Base-by-base conservation (phyloP, 306 rosid genomes). In the Vigna mungo region DNA sequence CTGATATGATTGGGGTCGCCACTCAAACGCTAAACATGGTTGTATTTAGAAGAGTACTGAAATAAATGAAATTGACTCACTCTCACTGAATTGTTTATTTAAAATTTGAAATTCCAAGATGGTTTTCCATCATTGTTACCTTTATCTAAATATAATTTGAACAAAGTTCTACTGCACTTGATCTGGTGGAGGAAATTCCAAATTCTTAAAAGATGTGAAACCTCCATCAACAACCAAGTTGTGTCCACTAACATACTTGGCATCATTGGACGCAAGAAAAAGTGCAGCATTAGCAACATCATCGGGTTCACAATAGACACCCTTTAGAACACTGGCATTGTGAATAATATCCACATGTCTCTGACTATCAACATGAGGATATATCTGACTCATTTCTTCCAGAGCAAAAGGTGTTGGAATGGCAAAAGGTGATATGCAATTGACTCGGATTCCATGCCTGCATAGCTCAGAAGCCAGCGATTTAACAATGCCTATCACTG, bases 221-320 rank as follows among this genome's bases (percentile, higher is more conserved):
- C 92, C 97, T 23, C 98, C 98, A 85, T 95, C 97, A 34, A 92
- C 91, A 74, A 95, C 90, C 82, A 95, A 81, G 81, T 89, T 90
- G 70, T 87, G 98, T 1, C 96, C 98, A 76, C 78, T 92, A 41
- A 92, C 88, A 75, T 90, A 95, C 76, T 86, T 90, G 43, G 97
- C 93, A 54, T 95, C 86, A 80, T 88, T 90, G 11, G 97, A 89
- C 11, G 84, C 98, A 80, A 92, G 92, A 82, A 68, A 95, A 49
- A 95, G 85, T 17, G 97, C 97, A 48, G 97, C 97, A 78, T 89
- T 86, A 9, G 98, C 98, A 51, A 95, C 53, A 75, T 92, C 97
- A 49, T 21, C 62, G 6, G 88, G 84, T 82, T 92, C 97, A 84
- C 97, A 90, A 11, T 82, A 82, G 7, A 88, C 71, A 9, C 98